These are phyloP conservation scores for Tilletia indica DNA, from an alignment of 1,284 basidiomycete genomes.

Conservation along the genomic window DNA sequence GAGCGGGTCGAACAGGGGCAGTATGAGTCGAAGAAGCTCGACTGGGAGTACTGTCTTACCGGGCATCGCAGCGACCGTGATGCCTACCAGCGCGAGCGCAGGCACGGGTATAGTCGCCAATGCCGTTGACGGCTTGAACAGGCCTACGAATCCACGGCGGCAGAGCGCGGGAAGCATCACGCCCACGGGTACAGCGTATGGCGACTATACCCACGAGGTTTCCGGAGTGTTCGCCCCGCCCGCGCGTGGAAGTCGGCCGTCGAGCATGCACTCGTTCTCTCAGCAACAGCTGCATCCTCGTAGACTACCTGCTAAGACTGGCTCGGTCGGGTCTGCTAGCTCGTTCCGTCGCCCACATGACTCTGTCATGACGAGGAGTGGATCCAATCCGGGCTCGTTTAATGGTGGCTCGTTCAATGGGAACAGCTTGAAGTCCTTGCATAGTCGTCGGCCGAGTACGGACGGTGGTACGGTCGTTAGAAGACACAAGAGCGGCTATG, in stretches of 20 bases:
- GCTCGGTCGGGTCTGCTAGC: conserved; percentile 38
- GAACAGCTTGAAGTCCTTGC: conserved; percentile 19
- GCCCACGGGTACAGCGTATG: conserved; percentile 39
- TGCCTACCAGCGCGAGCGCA: too few species aligned
- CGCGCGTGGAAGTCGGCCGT: conserved; percentile 36
- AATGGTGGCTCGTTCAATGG: conserved; percentile 6
- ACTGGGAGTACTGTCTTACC: conserved; percentile 34
- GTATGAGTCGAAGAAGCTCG: conserved; percentile 33
- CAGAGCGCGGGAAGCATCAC: conserved; percentile 50
- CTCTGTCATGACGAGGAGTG: neutral
- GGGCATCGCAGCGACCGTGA: neutral
- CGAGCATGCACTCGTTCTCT: conserved; percentile 36
- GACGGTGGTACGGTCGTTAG: conserved; percentile 44
- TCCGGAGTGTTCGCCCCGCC: conserved; percentile 16
- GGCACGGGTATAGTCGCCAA: neutral
- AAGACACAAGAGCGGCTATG: conserved; percentile 26
- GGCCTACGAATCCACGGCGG: conserved; percentile 35
- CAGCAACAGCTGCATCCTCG: conserved; percentile 23
- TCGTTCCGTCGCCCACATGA: conserved; percentile 23
- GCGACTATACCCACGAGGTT: conserved; percentile 26
- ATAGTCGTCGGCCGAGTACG: conserved; percentile 29
- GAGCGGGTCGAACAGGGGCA: conserved; percentile 1
- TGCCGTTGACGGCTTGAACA: neutral
- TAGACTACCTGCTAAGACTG: conserved; percentile 36
- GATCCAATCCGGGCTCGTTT: neutral